A percentile compares a stretch with the other conserved stretches of the same genome.
These are phyloP conservation scores for Colletotrichum musae DNA, from an alignment of 2,329 filamentous ascomycete species.

Conservation along the genomic window DNA sequence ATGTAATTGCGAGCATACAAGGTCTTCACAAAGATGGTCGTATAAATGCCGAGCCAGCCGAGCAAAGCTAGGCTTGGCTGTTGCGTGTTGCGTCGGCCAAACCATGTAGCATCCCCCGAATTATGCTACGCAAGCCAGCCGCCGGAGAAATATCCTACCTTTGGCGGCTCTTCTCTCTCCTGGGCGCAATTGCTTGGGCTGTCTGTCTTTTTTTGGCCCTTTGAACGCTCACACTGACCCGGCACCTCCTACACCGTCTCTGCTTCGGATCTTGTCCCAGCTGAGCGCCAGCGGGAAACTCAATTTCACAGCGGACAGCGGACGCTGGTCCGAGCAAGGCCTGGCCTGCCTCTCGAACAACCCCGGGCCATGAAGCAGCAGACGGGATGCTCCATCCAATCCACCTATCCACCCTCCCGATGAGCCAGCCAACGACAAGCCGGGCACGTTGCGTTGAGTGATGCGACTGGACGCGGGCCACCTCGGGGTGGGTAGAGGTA, in stretches of 20 bases:
- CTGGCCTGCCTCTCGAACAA: slow-evolving; percentile 36
- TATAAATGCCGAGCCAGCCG: slow-evolving; percentile 30
- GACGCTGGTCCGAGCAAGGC: slow-evolving; percentile 33
- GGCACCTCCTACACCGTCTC: slow-evolving; percentile 30
- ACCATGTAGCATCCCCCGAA: not conserved
- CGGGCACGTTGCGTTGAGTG: slow-evolving; percentile 32
- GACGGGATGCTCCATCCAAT: slow-evolving; percentile 39
- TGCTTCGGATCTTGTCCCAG: slow-evolving; percentile 39
- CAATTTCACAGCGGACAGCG: slow-evolving; percentile 40
- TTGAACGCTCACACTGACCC: slow-evolving; percentile 1
- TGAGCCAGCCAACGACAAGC: slow-evolving; percentile 35
- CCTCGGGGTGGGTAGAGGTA: slow-evolving; percentile 11
- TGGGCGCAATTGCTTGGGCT: not conserved
- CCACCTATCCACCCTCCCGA: slow-evolving; percentile 38
- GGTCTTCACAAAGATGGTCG: not conserved
- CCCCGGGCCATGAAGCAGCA: slow-evolving; percentile 30
- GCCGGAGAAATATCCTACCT: not conserved
- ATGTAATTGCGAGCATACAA: too few species aligned
- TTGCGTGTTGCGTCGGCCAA: slow-evolving; percentile 1
- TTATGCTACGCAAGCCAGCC: slow-evolving; percentile 9
- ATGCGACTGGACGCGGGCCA: slow-evolving; percentile 32
- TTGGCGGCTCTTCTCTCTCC: not conserved
- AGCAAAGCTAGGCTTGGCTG: not conserved
- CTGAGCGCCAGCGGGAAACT: slow-evolving; percentile 38
- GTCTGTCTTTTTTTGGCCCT: not conserved